Evolutionary conservation across 495 filamentous ascomycete genomes (phyloP).

Genomic region (Massariosphaeria phaeospora): DNA sequence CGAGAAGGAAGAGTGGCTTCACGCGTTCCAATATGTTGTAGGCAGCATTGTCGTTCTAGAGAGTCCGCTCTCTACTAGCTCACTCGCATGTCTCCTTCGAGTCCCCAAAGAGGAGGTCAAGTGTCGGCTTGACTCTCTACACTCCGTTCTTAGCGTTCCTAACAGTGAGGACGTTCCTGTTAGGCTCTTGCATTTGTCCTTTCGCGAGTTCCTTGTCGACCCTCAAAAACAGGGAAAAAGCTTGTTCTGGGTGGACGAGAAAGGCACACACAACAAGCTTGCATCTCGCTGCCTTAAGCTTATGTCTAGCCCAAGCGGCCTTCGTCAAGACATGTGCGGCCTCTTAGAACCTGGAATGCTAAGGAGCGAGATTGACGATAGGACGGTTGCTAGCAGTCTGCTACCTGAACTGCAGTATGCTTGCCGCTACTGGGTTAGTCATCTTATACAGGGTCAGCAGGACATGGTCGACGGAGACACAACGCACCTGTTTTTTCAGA

Average conservation of each 20-base stretch:
- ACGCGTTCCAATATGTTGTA: conserved; percentile 34
- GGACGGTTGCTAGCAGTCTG: conserved; percentile 47
- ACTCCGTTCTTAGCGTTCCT: conserved; percentile 42
- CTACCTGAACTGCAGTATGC: conserved; percentile 42
- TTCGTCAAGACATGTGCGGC: conserved; percentile 44
- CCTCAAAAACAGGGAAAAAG: conserved; percentile 32
- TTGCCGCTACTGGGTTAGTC: conserved; percentile 42
- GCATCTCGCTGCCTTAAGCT: conserved; percentile 38
- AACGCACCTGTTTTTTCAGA: background rate
- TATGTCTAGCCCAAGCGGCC: conserved; percentile 30
- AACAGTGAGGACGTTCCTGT: conserved; percentile 36
- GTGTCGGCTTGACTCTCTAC: conserved; percentile 33
- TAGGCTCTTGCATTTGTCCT: conserved; percentile 46
- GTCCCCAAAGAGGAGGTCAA: conserved; percentile 19
- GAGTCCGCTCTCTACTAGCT: conserved; percentile 35
- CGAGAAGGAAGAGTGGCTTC: conserved; percentile 17
- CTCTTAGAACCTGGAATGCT: conserved; percentile 32
- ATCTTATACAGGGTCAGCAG: conserved; percentile 40
- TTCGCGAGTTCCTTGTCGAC: conserved; percentile 50
- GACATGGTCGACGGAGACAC: background rate
- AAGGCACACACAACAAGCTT: conserved; percentile 37
- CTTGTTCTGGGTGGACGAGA: conserved; percentile 43
- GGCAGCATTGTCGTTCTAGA: conserved; percentile 37
- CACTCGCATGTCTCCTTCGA: conserved; percentile 32
- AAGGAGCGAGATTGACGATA: conserved; percentile 33